Percentiles rank a stretch among this genome's conserved stretches.
Evolutionary conservation across 2,329 filamentous ascomycete species (phyloP).

Genomic region (Arachnopeziza araneosa): DNA sequence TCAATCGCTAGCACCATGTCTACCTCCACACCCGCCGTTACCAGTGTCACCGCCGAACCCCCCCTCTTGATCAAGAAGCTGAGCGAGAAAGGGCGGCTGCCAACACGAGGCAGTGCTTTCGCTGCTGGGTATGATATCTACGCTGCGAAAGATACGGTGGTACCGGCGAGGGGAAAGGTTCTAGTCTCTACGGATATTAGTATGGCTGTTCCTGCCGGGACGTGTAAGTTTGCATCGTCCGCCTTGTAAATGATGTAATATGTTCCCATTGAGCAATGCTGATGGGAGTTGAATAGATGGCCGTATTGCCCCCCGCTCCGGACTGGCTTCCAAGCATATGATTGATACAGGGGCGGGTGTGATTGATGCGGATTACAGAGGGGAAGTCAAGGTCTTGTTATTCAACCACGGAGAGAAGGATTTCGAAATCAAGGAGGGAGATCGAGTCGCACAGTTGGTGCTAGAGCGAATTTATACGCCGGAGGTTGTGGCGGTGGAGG

Average conservation of each 20-base stretch:
- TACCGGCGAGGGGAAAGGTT: constrained; percentile 78
- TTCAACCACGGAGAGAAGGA: constrained; percentile 87
- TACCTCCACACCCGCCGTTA: constrained; percentile 13
- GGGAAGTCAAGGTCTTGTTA: constrained; percentile 86
- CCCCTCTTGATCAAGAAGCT: constrained; percentile 70
- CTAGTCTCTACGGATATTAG: constrained; percentile 87
- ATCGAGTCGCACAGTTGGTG: constrained; percentile 89
- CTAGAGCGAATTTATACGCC: constrained; percentile 93
- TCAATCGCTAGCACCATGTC: constrained; percentile 11
- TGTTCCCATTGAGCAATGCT: not conserved
- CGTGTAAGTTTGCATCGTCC: constrained; percentile 58
- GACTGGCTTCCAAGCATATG: constrained; percentile 86
- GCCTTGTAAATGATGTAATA: constrained; percentile 1
- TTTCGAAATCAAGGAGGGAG: constrained; percentile 76
- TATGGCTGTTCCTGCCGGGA: constrained; percentile 84
- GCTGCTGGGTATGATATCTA: constrained; percentile 95
- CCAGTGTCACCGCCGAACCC: constrained; percentile 17
- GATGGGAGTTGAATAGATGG: constrained; percentile 57
- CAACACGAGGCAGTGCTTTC: constrained; percentile 82
- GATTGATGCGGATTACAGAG: constrained; percentile 95
- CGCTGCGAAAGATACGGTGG: constrained; percentile 64
- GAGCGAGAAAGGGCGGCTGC: constrained; percentile 68
- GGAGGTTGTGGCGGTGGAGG: constrained; percentile 80
- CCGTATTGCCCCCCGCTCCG: constrained; percentile 83
- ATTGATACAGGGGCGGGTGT: constrained; percentile 96